Evolutionary conservation across 2,329 filamentous ascomycete genomes (phyloP).

Genomic region (Neonectria punicea): DNA sequence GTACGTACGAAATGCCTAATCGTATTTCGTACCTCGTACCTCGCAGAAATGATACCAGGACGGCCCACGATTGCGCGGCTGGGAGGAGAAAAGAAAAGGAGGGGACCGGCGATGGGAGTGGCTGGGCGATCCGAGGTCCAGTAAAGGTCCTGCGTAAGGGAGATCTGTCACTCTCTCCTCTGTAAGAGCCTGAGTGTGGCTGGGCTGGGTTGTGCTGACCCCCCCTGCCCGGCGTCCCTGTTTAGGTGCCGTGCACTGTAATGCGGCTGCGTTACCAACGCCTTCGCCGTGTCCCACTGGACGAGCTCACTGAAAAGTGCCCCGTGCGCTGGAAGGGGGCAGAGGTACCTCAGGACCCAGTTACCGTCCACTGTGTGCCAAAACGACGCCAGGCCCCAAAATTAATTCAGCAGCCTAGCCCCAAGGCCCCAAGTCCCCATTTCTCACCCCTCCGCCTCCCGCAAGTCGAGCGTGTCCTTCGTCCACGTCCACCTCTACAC

Average conservation of each 20-base stretch:
- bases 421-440: conserved; percentile 35
- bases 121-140: conserved; percentile 10
- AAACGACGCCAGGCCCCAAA: conserved; percentile 39
- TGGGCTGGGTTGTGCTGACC: not conserved
- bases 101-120: conserved; percentile 12
- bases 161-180: not conserved
- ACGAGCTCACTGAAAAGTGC: not conserved
- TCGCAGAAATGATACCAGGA: conserved; percentile 22
- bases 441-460: conserved; percentile 40
- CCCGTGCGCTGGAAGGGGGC: not conserved
- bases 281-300: not conserved
- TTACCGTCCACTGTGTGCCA: conserved; percentile 7
- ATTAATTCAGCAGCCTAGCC: conserved; percentile 33
- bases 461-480: conserved; percentile 31
- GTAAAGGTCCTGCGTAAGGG: not conserved
- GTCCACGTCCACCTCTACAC: conserved; percentile 43
- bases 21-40: conserved; percentile 1
- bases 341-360: not conserved
- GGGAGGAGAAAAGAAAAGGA: not conserved
- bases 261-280: not conserved
- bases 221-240: not conserved
- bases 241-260: not conserved
- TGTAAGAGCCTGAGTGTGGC: conserved; percentile 5
- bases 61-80: conserved; percentile 35
- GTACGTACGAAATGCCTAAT: not conserved